phyloP scores from a whole-genome alignment of 345 rosid species.

The Sisymbrium irio region DNA sequence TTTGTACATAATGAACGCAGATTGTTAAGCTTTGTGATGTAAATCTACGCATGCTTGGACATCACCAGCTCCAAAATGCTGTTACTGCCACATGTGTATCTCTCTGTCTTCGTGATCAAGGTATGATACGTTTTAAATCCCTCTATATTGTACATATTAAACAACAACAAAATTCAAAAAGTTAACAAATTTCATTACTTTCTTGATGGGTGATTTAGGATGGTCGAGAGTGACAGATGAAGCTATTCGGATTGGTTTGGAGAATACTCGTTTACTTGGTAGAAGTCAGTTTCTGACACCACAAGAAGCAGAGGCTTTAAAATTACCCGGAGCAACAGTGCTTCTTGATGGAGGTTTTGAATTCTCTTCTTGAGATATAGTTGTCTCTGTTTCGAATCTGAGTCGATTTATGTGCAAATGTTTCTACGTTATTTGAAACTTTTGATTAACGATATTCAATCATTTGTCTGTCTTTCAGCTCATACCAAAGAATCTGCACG shows the following conservation, averaged over 20 bases:
- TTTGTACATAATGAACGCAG: constrained; percentile 39
- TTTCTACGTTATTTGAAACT: not conserved
- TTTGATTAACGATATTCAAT: not conserved
- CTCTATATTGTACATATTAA: not conserved
- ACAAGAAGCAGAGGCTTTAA: constrained; percentile 56
- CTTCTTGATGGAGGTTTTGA: constrained; percentile 78
- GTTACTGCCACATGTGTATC: constrained; percentile 67
- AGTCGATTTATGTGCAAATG: not conserved
- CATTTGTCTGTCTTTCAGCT: constrained; percentile 43
- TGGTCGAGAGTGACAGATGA: constrained; percentile 62
- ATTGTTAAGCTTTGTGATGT: constrained; percentile 53
- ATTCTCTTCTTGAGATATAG: not conserved
- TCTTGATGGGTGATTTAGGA: constrained; percentile 39
- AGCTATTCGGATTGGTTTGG: constrained; percentile 67
- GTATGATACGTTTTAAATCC: constrained; percentile 30
- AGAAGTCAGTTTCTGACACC: constrained; percentile 72
- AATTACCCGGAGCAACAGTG: constrained; percentile 59
- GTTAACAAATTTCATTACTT: not conserved
- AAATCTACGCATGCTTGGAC: constrained; percentile 69
- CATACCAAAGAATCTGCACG: constrained; percentile 88
- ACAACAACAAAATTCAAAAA: not conserved
- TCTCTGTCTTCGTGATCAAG: constrained; percentile 70
- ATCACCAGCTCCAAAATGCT: constrained; percentile 92
- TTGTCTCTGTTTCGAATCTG: not conserved
- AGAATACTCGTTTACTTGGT: constrained; percentile 67